A percentile compares a stretch with the other conserved stretches of the same genome.
Conservation (phyloP, 345 rosid species). For the Citrus reticulata region DNA sequence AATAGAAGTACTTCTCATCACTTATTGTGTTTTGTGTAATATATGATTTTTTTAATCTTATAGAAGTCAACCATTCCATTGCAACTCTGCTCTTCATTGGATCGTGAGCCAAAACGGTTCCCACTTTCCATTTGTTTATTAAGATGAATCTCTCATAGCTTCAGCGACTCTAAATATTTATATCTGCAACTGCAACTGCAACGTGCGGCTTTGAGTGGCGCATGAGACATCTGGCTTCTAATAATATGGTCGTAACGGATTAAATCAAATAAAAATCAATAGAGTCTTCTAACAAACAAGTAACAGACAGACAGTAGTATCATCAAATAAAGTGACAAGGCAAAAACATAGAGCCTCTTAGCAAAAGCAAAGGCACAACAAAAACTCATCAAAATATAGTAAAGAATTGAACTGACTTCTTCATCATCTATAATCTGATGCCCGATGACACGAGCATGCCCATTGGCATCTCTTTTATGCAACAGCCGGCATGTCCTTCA, state of each 20-base stretch:
- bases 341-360: constrained; percentile 20
- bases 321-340: constrained; percentile 22
- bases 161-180: not conserved
- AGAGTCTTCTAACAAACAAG: constrained; percentile 14
- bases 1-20: too few relatives aligned
- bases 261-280: constrained; percentile 10
- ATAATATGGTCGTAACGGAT: not conserved
- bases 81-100: not conserved
- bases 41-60: not conserved
- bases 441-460: not conserved
- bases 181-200: not conserved
- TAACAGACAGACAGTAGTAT: constrained; percentile 10
- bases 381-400: constrained; percentile 15
- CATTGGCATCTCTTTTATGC: constrained; percentile 25
- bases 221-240: not conserved
- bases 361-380: constrained; percentile 26
- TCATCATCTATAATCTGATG: constrained; percentile 11
- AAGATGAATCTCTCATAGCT: too few relatives aligned
- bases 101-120: not conserved
- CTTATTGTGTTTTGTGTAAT: too few relatives aligned
- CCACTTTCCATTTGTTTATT: not conserved
- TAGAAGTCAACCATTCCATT: not conserved
- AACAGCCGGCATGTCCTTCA: constrained; percentile 91
- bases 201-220: not conserved
- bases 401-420: constrained; percentile 27